Conservation (phyloP, 352 stramenopile species). For the Phytopythium chamaehyphon region DNA sequence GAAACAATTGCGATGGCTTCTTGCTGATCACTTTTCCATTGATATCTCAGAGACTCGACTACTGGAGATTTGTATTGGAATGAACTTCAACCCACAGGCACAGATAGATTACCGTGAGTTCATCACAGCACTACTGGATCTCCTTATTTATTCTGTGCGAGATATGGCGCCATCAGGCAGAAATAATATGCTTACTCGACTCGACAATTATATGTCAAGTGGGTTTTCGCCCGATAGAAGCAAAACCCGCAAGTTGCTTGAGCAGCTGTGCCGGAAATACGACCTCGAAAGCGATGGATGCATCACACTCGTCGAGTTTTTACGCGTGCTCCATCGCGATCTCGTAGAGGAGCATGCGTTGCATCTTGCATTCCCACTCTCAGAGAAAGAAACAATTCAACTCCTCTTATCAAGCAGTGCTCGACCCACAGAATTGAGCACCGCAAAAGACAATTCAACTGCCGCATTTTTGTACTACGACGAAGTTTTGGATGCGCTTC, state of each 20-base stretch:
- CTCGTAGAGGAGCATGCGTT: slow-evolving; percentile 30
- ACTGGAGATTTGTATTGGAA: slow-evolving; percentile 56
- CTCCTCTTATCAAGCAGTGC: slow-evolving; percentile 13
- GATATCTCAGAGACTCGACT: slow-evolving; percentile 29
- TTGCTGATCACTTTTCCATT: slow-evolving; percentile 29
- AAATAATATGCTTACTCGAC: slow-evolving; percentile 11
- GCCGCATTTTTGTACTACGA: slow-evolving; percentile 29
- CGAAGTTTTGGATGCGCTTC: slow-evolving; percentile 30
- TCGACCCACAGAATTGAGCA: neutral
- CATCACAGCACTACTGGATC: slow-evolving; percentile 43
- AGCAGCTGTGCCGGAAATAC: slow-evolving; percentile 44
- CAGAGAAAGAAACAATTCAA: slow-evolving; percentile 30
- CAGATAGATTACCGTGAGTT: slow-evolving; percentile 53
- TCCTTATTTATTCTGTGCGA: slow-evolving; percentile 45
- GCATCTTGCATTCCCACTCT: slow-evolving; percentile 25
- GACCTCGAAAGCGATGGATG: slow-evolving; percentile 26
- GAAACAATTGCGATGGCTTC: slow-evolving; percentile 41
- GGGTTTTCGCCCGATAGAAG: slow-evolving; percentile 24
- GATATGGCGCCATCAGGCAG: slow-evolving; percentile 15
- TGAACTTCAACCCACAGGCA: slow-evolving; percentile 52
- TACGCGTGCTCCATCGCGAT: slow-evolving; percentile 32
- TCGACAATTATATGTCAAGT: slow-evolving; percentile 38
- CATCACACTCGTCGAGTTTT: slow-evolving; percentile 33
- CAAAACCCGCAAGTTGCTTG: slow-evolving; percentile 19
- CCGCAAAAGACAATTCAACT: neutral